Evolutionary conservation across 306 rosid genomes (phyloP).

Genomic region (Canavalia gladiata): DNA sequence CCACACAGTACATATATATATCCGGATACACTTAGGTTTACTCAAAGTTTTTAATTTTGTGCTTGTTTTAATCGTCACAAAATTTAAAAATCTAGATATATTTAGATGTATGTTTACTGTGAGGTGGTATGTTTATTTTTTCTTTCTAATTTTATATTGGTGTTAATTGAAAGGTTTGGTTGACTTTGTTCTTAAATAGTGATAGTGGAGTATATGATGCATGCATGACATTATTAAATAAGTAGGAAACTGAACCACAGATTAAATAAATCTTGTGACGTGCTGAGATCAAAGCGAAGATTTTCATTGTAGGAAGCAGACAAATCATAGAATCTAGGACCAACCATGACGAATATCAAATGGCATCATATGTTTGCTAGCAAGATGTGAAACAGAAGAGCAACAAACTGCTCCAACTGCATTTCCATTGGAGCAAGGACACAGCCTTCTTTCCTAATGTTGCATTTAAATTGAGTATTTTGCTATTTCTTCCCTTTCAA

Average conservation of each 20-base stretch:
- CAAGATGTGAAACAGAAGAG: not conserved
- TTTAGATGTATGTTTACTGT: too few species aligned
- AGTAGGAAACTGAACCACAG: not conserved
- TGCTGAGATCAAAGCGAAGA: conserved; percentile 38
- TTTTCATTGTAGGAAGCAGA: conserved; percentile 35
- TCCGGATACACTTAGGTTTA: too few species aligned
- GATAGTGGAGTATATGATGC: conserved; percentile 35
- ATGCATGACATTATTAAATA: conserved; percentile 23
- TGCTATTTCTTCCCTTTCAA: not conserved
- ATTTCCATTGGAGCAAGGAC: not conserved
- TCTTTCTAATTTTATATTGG: not conserved
- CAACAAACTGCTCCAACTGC: not conserved
- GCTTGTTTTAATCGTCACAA: too few species aligned
- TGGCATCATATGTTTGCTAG: conserved; percentile 20
- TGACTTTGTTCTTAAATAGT: not conserved
- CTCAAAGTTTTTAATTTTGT: too few species aligned
- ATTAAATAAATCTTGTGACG: conserved; percentile 37
- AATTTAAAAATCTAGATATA: too few species aligned
- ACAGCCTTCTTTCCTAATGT: not conserved
- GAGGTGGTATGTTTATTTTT: too few species aligned
- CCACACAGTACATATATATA: too few species aligned
- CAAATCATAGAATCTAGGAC: conserved; percentile 40
- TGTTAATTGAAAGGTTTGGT: conserved; percentile 14
- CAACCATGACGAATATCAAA: conserved; percentile 11
- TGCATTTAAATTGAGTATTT: conserved; percentile 6